Base-by-base conservation (phyloP, 768 basidiomycete genomes). In the Flagelloscypha sp. region DNA sequence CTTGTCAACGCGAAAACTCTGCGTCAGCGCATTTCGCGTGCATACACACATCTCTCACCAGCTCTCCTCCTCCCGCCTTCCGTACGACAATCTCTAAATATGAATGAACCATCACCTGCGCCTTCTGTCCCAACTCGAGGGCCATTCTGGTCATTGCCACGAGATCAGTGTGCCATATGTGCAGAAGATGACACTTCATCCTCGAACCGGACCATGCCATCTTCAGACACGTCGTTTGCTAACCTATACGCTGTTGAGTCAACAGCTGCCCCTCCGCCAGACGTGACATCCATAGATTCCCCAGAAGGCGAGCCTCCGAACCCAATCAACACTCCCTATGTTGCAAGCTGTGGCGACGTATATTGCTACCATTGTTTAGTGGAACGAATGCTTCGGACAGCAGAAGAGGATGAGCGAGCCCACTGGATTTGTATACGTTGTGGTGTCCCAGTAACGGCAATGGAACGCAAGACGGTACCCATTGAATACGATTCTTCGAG, bases 311-410 rank as follows among this genome's bases (percentile, higher is more conserved):
- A 66, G 36, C 66, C 72, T 16, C 71, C 77, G 4, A 65, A 76
- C 48, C 83, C 87, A 3, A 74, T 94, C 42, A 69, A 82, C 49
- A 82, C 77, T 28, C 81, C 93, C 0, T 97, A 94, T 52, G 59
- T 82, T 33, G 78, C 89, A 22, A 79, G 80, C 20, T 92, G 86
- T 43, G 81, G 76, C 6, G 89, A 95, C 52, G 55, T 74, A 10
- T 99, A 93, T 60, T 98, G 95, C 59, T 99, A 97, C 56, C 80
- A 83, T 47, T 99, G 95, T 58, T 68, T 98, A 27, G 74, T 87
- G 10, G 84, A 86, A 50, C 76, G 79, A 42, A 73, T 97, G 63
- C 69, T 87, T 49, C 76, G 72, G 23, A 70, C 71, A 5, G 77
- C 74, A 4, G 81, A 83, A 41, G 85, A 83, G 23, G 74, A 64